These are phyloP conservation scores for Entomortierella chlamydospora DNA, from an alignment of 192 early-diverging fungal species.

Conservation along the genomic window DNA sequence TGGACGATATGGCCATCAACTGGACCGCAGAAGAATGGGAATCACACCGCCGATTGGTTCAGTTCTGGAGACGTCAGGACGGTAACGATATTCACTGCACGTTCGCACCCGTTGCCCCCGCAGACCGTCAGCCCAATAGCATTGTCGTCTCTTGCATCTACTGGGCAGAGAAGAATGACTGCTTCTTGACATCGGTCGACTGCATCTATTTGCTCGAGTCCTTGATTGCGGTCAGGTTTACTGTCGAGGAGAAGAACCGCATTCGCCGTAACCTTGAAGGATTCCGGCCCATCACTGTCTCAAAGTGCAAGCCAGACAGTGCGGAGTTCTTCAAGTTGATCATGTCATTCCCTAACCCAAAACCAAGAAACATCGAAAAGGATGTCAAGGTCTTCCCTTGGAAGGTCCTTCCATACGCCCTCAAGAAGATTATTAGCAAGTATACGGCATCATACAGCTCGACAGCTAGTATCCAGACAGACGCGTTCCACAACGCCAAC, in stretches of 20 bases:
- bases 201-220: slow-evolving; percentile 79
- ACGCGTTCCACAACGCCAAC: slow-evolving; percentile 53
- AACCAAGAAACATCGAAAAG: slow-evolving; percentile 89
- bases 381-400: slow-evolving; percentile 71
- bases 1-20: slow-evolving; percentile 72
- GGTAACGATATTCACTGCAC: slow-evolving; percentile 71
- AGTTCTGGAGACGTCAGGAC: slow-evolving; percentile 77
- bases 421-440: slow-evolving; percentile 85
- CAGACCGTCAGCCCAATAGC: slow-evolving; percentile 68
- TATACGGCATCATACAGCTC: slow-evolving; percentile 68
- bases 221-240: slow-evolving; percentile 78
- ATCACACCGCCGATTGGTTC: slow-evolving; percentile 72
- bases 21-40: slow-evolving; percentile 77
- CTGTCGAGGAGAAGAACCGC: slow-evolving; percentile 87
- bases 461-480: slow-evolving; percentile 56
- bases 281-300: slow-evolving; percentile 80
- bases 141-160: slow-evolving; percentile 83
- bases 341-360: slow-evolving; percentile 86
- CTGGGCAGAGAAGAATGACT: slow-evolving; percentile 73
- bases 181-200: slow-evolving; percentile 81
- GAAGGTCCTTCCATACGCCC: slow-evolving; percentile 71
- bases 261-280: slow-evolving; percentile 88
- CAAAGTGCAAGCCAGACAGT: slow-evolving; percentile 80
- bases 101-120: slow-evolving; percentile 67
- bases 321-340: slow-evolving; percentile 83